phyloP scores from a whole-genome alignment of 208 protist genomes.

The Wallacemonas sp. region DNA sequence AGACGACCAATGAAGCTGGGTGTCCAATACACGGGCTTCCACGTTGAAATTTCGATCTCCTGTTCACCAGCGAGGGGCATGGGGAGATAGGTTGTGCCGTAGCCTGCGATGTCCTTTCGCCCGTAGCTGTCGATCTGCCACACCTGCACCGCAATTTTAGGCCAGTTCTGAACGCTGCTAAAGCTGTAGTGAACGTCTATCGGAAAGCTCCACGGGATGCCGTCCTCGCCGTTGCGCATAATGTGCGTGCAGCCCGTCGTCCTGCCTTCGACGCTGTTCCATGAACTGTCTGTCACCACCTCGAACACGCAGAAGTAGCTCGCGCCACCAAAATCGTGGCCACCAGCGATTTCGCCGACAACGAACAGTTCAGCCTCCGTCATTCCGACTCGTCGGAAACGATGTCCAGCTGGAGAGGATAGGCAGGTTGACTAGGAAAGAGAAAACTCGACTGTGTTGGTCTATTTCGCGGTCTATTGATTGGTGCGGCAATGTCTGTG shows the following conservation, averaged over 20 bases:
- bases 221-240: conserved; percentile 50
- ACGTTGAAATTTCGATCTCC: conserved; percentile 71
- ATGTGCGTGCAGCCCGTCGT: conserved; percentile 84
- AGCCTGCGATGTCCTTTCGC: conserved; percentile 84
- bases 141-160: conserved; percentile 87
- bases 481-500: too few species aligned
- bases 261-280: conserved; percentile 69
- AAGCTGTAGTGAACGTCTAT: conserved; percentile 86
- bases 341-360: conserved; percentile 76
- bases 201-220: conserved; percentile 75
- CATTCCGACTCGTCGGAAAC: too few species aligned
- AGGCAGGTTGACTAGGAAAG: too few species aligned
- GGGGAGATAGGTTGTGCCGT: conserved; percentile 84
- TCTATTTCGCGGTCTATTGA: too few species aligned
- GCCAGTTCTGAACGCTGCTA: conserved; percentile 82
- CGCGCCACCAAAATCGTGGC: conserved; percentile 58
- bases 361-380: conserved; percentile 81
- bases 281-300: conserved; percentile 72
- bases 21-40: conserved; percentile 80
- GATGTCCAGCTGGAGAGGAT: too few species aligned
- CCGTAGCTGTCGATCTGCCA: conserved; percentile 88
- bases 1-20: conserved; percentile 62
- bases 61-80: conserved; percentile 50
- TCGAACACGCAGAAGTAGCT: conserved; percentile 86
- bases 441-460: too few species aligned